phyloP scores from a whole-genome alignment of 2,329 filamentous ascomycete genomes.

The Sarocladium kiliense region DNA sequence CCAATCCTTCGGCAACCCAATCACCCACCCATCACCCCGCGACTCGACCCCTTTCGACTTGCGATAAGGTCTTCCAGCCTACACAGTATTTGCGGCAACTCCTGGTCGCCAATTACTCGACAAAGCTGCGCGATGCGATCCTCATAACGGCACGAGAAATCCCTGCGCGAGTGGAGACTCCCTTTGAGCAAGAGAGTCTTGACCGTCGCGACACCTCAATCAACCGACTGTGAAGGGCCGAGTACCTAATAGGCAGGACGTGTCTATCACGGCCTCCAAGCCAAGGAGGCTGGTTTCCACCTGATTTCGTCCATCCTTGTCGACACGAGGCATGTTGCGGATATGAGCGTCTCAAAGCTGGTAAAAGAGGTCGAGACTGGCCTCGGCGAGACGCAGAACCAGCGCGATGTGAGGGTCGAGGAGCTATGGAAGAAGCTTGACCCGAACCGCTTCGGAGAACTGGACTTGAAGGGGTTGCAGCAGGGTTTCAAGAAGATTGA shows the following conservation, averaged over 20 bases:
- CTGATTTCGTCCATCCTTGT: conserved; percentile 6
- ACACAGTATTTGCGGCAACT: neutral
- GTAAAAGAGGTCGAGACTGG: conserved; percentile 53
- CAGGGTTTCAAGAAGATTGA: conserved; percentile 83
- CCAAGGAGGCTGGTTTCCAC: neutral
- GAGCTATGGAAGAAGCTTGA: conserved; percentile 81
- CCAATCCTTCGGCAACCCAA: conserved; percentile 3
- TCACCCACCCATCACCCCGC: neutral
- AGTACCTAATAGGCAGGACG: no score
- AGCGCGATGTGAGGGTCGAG: conserved; percentile 76
- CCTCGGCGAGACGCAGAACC: conserved; percentile 70
- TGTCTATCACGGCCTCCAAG: neutral
- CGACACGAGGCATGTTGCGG: conserved; percentile 28
- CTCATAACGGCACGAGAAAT: conserved; percentile 10
- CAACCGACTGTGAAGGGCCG: neutral
- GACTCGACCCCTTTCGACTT: neutral
- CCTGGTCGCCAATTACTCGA: neutral
- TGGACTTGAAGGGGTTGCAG: conserved; percentile 80
- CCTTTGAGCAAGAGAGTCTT: neutral
- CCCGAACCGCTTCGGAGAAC: conserved; percentile 66
- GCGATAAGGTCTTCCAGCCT: neutral
- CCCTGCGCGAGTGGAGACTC: conserved; percentile 8
- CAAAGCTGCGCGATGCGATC: conserved; percentile 7
- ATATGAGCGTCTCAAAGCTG: conserved; percentile 40
- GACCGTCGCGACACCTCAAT: neutral